Evolutionary conservation across 176 grass and related monocot genomes (phyloP).

Genomic region (Rhynchospora tenuis): DNA sequence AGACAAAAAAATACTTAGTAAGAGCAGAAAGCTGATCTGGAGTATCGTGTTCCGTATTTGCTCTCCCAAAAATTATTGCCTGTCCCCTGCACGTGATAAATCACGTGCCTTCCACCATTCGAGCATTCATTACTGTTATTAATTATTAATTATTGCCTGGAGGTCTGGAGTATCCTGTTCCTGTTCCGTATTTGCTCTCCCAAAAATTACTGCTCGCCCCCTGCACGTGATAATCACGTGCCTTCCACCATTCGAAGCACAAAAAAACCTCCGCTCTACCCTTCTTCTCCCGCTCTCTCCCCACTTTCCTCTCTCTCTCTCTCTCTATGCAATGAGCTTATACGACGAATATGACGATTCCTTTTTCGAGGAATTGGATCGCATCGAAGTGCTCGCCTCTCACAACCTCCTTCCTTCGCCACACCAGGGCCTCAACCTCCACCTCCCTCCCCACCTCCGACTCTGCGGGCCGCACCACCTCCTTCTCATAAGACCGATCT

Average conservation of each 20-base stretch:
- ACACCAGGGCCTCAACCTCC: neutral
- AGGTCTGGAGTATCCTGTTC: too few species aligned
- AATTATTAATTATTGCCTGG: too few species aligned
- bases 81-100: too few species aligned
- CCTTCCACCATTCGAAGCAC: neutral
- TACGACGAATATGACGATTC: conserved; percentile 36
- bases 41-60: too few species aligned
- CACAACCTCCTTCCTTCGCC: conserved; percentile 19
- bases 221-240: neutral
- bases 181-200: too few species aligned
- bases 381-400: conserved; percentile 17
- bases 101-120: too few species aligned
- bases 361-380: conserved; percentile 23
- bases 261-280: neutral
- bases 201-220: too few species aligned
- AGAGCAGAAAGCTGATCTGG: too few species aligned
- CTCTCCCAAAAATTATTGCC: too few species aligned
- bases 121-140: too few species aligned
- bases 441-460: neutral
- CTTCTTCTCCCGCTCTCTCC: neutral
- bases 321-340: conserved; percentile 34
- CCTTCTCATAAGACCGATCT: neutral
- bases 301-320: neutral
- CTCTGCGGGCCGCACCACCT: neutral
- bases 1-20: too few species aligned